phyloP scores from a whole-genome alignment of 441 rosid species.

The Sinapis alba region DNA sequence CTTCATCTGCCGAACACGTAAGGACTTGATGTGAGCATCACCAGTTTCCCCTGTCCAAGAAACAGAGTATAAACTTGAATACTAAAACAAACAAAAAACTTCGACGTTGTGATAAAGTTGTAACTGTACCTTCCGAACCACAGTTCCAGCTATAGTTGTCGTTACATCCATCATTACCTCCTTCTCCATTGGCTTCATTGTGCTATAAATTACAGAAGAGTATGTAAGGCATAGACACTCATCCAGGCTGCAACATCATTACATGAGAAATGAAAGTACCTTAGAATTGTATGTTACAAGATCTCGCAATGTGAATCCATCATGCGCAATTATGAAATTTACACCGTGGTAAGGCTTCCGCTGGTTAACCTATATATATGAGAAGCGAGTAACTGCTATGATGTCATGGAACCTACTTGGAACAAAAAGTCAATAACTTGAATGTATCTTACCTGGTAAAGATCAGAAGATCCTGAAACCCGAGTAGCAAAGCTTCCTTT shows the following conservation, averaged over 20 bases:
- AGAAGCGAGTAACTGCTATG: not conserved
- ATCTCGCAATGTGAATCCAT: constrained; percentile 88
- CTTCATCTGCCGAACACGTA: constrained; percentile 88
- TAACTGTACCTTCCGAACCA: constrained; percentile 76
- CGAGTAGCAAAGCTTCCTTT: constrained; percentile 90
- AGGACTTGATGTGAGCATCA: constrained; percentile 59
- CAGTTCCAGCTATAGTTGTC: constrained; percentile 97
- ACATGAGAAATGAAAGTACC: constrained; percentile 48
- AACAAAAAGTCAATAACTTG: not conserved
- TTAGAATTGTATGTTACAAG: constrained; percentile 83
- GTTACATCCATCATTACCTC: constrained; percentile 93
- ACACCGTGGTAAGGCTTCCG: constrained; percentile 91
- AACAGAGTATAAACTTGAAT: constrained; percentile 13
- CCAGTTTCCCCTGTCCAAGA: constrained; percentile 54
- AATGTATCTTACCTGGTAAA: constrained; percentile 59
- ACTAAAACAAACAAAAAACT: not conserved
- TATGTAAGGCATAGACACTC: constrained; percentile 8
- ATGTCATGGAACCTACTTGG: constrained; percentile 7
- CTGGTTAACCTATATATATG: constrained; percentile 62
- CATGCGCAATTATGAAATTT: constrained; percentile 88
- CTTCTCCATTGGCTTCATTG: constrained; percentile 97
- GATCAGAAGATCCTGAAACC: constrained; percentile 88
- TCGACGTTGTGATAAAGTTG: constrained; percentile 4
- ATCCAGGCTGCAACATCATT: constrained; percentile 7
- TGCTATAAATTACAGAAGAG: constrained; percentile 51